Conservation (phyloP, 495 filamentous ascomycete genomes). For the Aspergillus affinis region DNA sequence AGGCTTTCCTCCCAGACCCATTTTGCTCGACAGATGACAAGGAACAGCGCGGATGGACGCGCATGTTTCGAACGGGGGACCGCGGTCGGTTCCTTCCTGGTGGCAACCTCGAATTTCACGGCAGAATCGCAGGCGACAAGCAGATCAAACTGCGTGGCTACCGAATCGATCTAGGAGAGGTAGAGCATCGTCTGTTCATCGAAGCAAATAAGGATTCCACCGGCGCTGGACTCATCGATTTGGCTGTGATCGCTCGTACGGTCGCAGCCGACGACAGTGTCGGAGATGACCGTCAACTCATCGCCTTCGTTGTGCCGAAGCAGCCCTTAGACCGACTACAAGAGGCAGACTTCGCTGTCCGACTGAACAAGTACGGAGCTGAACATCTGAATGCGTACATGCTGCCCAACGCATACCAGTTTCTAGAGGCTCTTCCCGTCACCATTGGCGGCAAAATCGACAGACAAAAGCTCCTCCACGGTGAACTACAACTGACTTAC, state of each 20-base stretch:
- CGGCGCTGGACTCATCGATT: background rate
- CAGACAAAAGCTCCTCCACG: conserved; percentile 17
- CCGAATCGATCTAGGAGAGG: background rate
- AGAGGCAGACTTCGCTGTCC: background rate
- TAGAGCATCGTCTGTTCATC: background rate
- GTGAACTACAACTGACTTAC: background rate
- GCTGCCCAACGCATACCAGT: conserved; percentile 6
- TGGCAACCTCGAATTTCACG: background rate
- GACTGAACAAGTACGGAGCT: background rate
- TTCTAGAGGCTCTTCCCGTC: conserved; percentile 25
- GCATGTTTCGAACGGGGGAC: background rate
- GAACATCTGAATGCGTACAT: background rate
- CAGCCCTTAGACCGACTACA: conserved; percentile 17
- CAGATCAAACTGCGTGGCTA: background rate
- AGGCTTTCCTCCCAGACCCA: background rate
- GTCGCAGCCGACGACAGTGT: background rate
- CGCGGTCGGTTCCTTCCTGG: background rate
- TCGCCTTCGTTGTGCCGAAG: conserved; percentile 24
- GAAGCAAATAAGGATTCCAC: background rate
- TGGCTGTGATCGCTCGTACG: background rate
- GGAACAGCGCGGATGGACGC: background rate
- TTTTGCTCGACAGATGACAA: background rate
- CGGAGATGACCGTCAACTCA: conserved; percentile 10
- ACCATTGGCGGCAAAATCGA: conserved; percentile 31
- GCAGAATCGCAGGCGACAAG: background rate